Evolutionary conservation across 306 rosid species (phyloP).

Genomic region (Cicer cuneatum): DNA sequence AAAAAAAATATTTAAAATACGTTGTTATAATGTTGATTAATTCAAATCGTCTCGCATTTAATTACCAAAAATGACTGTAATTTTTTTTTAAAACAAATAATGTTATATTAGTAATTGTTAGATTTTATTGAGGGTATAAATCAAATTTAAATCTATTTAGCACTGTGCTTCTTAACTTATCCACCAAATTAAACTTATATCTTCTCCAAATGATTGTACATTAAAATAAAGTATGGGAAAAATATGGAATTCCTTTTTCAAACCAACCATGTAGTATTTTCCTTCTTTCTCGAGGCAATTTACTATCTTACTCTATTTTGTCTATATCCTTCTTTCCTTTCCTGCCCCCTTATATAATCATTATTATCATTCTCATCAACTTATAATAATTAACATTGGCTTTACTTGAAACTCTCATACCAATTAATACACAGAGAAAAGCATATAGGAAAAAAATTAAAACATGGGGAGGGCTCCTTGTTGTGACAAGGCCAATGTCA

Average conservation of each 20-base stretch:
- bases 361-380: conserved; percentile 35
- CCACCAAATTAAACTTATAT: too few relatives aligned
- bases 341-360: conserved; percentile 25
- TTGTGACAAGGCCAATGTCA: conserved; percentile 81
- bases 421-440: conserved; percentile 11
- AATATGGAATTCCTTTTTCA: background rate
- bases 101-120: too few relatives aligned
- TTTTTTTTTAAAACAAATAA: too few relatives aligned
- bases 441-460: background rate
- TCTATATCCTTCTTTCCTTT: background rate
- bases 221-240: background rate
- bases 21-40: too few relatives aligned
- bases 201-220: too few relatives aligned
- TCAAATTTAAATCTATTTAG: too few relatives aligned
- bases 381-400: conserved; percentile 31
- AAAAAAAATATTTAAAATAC: too few relatives aligned
- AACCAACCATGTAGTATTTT: conserved; percentile 39
- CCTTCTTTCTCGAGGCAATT: conserved; percentile 64
- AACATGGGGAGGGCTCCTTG: conserved; percentile 95
- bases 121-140: too few relatives aligned
- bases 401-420: conserved; percentile 39
- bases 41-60: too few relatives aligned
- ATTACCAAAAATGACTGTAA: too few relatives aligned
- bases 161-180: too few relatives aligned
- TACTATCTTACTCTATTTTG: conserved; percentile 25